Evolutionary conservation across 2,329 filamentous ascomycete species (phyloP), one percentile per base, ranked within the genome.

Genomic region (Neofusicoccum parvum): DNA sequence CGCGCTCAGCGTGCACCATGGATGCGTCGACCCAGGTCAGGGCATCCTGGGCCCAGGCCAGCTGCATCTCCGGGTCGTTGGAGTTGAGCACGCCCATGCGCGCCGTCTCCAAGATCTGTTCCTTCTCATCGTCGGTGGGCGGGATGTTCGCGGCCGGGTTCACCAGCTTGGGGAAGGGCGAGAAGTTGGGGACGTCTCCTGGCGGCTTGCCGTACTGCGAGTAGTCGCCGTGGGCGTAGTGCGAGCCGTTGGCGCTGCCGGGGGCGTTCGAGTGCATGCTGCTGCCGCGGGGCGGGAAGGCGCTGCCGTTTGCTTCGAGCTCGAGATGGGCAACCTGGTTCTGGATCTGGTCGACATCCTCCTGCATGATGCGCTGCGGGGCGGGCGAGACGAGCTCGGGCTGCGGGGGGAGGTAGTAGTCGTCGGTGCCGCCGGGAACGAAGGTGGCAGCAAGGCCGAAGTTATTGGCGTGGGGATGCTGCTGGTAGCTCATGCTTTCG

Each of bases 41-140:
- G 50, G 93, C 90, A 79, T 98, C 95, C 74, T 96, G 91, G 46
- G 95, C 94, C 95, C 95, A 99, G 67, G 92, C 92, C 73, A 99
- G 86, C 81, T 99, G 95, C 88, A 96, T 96, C 71, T 96, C 90
- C 56, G 96, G 92, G 76, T 99, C 94, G 73, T 96, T 96, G 53
- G 93, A 97, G 74, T 93, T 92, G 68, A 99, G 84, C 41, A 98
- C 94, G 66, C 91, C 87, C 67, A 91, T 81, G 65, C 94, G 88
- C 39, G 93, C 92, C 75, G 89, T 90, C 81, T 96, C 95, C 62
- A 99, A 80, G 56, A 92, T 93, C 36, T 90, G 88, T 78, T 97
- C 95, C 79, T 96, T 94, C 75, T 97, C 92, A 70, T 97, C 94
- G 78, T 98, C 93, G 65, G 92, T 94, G 1, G 92, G 92, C 12